phyloP scores from a whole-genome alignment of 345 rosid genomes.

The Camelina laxa region DNA sequence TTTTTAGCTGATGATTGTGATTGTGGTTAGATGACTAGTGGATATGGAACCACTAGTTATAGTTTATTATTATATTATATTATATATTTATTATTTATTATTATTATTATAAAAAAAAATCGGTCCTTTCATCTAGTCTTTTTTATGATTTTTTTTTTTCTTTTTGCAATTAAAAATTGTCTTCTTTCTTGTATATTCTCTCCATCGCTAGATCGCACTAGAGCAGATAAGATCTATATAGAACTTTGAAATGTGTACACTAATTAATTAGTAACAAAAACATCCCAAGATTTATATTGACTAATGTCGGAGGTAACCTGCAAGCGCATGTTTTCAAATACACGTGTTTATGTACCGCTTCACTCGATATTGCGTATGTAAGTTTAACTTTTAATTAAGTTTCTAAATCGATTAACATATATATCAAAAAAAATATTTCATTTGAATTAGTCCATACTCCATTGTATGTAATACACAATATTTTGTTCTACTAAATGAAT shows the following conservation, averaged over 20 bases:
- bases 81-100: no score
- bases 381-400: not conserved
- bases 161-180: not conserved
- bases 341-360: slow-evolving; percentile 37
- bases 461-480: not conserved
- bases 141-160: not conserved
- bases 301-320: slow-evolving; percentile 33
- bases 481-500: no score
- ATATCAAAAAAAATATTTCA: slow-evolving; percentile 10
- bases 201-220: slow-evolving; percentile 31
- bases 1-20: no score
- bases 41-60: no score
- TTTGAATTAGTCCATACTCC: not conserved
- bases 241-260: slow-evolving; percentile 24
- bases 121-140: no score
- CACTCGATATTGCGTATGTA: slow-evolving; percentile 9
- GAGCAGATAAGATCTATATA: slow-evolving; percentile 28
- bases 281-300: slow-evolving; percentile 25
- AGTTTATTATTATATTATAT: no score
- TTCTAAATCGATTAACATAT: slow-evolving; percentile 8
- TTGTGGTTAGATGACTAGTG: no score
- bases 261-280: slow-evolving; percentile 12
- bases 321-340: slow-evolving; percentile 28
- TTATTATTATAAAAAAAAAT: no score
- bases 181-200: not conserved